A percentile compares a stretch with the other conserved stretches of the same genome.
phyloP scores from a whole-genome alignment of 768 basidiomycete species.

The Termitomyces sp. region DNA sequence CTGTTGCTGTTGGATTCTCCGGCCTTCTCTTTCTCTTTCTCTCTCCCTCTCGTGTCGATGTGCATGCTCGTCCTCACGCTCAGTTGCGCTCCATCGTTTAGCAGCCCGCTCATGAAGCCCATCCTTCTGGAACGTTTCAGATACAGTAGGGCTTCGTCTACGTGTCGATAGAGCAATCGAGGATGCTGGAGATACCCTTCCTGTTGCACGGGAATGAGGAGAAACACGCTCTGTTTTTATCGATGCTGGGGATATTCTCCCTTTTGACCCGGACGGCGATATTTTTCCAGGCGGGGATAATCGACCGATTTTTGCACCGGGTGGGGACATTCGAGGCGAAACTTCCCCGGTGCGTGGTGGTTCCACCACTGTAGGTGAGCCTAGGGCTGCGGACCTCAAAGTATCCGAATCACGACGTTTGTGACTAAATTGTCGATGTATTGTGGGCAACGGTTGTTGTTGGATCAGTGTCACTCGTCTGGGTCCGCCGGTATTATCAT shows the following conservation, averaged over 20 bases:
- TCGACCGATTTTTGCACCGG: constrained; percentile 11
- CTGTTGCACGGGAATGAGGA: constrained; percentile 14
- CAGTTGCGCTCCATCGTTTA: constrained; percentile 31
- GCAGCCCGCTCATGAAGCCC: constrained; percentile 8
- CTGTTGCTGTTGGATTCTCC: constrained; percentile 23
- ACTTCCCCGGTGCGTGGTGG: constrained; percentile 8
- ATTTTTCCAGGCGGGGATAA: constrained; percentile 15
- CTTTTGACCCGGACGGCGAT: constrained; percentile 14
- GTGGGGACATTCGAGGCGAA: constrained; percentile 13
- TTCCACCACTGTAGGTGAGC: constrained; percentile 56
- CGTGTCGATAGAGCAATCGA: constrained; percentile 37
- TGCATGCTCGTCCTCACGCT: constrained; percentile 30
- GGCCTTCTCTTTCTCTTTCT: constrained; percentile 24
- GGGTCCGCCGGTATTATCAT: constrained; percentile 25
- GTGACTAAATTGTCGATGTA: constrained; percentile 41
- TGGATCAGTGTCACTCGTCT: constrained; percentile 27
- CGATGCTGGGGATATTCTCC: constrained; percentile 17
- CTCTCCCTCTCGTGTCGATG: constrained; percentile 28
- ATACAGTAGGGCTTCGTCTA: constrained; percentile 65
- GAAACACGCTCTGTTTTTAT: constrained; percentile 25
- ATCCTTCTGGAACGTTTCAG: constrained; percentile 29
- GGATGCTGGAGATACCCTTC: constrained; percentile 13
- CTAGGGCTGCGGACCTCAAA: constrained; percentile 39
- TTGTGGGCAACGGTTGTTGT: constrained; percentile 32
- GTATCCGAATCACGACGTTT: constrained; percentile 75